These are phyloP conservation scores for Fusarium chaquense DNA, from an alignment of 2,329 filamentous ascomycete genomes.

Conservation along the genomic window DNA sequence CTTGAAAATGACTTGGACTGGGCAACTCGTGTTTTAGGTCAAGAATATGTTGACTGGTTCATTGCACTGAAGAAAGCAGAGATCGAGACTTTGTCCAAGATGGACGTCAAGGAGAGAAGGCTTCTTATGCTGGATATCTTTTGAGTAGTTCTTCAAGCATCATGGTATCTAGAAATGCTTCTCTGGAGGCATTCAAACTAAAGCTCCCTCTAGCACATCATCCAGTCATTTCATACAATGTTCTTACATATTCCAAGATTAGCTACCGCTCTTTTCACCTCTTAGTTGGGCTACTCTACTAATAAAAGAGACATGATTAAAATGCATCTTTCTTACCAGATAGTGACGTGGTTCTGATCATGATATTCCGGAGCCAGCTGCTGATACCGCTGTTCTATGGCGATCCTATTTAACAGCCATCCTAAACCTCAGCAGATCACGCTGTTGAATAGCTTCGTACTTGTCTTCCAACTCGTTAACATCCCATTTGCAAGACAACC, in stretches of 20 bases:
- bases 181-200: too few species aligned
- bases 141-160: neutral
- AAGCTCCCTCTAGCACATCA: too few species aligned
- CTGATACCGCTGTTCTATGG: too few species aligned
- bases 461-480: neutral
- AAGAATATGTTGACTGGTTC: slow-evolving; percentile 20
- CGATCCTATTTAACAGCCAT: neutral
- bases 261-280: too few species aligned
- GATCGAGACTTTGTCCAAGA: neutral
- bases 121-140: neutral
- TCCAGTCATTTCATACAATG: too few species aligned
- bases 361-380: neutral
- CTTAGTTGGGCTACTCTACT: too few species aligned
- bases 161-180: too few species aligned
- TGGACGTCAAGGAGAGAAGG: neutral
- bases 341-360: too few species aligned
- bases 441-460: neutral
- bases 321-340: too few species aligned
- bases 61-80: slow-evolving; percentile 7
- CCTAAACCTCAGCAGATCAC: neutral
- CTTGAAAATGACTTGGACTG: slow-evolving; percentile 5
- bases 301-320: too few species aligned
- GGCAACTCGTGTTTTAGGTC: neutral
- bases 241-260: too few species aligned
- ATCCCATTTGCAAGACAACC: slow-evolving; percentile 20